phyloP scores from a whole-genome alignment of 441 rosid genomes.

The Heliophila coronopifolia region DNA sequence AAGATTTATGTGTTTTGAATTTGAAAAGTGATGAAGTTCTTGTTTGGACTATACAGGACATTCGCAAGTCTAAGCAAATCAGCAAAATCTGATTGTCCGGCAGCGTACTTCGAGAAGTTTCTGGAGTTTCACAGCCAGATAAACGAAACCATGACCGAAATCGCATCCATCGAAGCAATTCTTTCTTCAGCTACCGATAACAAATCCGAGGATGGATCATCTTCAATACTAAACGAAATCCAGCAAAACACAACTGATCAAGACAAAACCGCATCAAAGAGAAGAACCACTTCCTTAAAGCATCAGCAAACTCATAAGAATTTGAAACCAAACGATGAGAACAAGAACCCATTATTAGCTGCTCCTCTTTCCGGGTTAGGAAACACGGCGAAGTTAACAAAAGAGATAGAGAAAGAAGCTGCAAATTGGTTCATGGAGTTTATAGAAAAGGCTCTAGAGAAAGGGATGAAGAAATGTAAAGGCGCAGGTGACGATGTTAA shows the following conservation, averaged over 20 bases:
- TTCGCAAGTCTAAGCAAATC: slow-evolving; percentile 62
- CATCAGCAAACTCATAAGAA: slow-evolving; percentile 32
- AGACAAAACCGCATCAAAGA: slow-evolving; percentile 36
- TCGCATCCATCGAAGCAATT: slow-evolving; percentile 65
- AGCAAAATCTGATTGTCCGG: slow-evolving; percentile 70
- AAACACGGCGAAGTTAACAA: slow-evolving; percentile 53
- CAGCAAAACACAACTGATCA: slow-evolving; percentile 47
- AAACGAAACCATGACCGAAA: slow-evolving; percentile 48
- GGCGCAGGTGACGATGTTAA: slow-evolving; percentile 43
- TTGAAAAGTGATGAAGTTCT: slow-evolving; percentile 2
- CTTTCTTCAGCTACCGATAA: slow-evolving; percentile 32
- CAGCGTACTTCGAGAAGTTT: slow-evolving; percentile 61
- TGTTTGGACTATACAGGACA: slow-evolving; percentile 33
- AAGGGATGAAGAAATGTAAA: slow-evolving; percentile 63
- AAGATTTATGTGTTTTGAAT: background rate
- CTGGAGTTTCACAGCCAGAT: slow-evolving; percentile 76
- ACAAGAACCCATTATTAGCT: slow-evolving; percentile 45
- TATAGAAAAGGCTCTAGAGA: slow-evolving; percentile 68
- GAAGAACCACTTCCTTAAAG: slow-evolving; percentile 40
- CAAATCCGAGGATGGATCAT: slow-evolving; percentile 31
- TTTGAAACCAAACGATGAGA: slow-evolving; percentile 57
- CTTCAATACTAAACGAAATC: slow-evolving; percentile 40
- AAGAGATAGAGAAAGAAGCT: slow-evolving; percentile 69
- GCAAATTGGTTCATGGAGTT: slow-evolving; percentile 91
- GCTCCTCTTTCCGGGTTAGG: slow-evolving; percentile 30